Evolutionary conservation across 331 rosid species (phyloP), one percentile per base, ranked within the genome.

Genomic region (Malus hybrid): DNA sequence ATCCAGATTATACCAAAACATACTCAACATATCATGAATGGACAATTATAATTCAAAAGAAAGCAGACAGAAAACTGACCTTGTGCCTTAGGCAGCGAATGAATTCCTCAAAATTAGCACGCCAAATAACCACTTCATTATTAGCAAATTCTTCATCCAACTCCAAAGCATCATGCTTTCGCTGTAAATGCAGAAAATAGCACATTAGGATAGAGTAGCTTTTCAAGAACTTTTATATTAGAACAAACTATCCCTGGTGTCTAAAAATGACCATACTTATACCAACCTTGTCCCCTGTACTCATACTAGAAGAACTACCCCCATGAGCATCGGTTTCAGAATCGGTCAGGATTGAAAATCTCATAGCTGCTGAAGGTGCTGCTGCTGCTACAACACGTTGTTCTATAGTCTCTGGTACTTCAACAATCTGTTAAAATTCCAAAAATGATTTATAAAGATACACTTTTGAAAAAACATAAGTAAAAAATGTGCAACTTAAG

Each of bases 31-130:
- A 42, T 44, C 10, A 20, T 71, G 67, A 76, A 73, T 19, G 44
- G 34, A 70, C 2, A 66, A 72, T 12, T 48, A 63, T 13, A 76
- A 65, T 56, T 42, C 27, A 72, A 67, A 64, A 57, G 77, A 73
- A 82, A 69, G 55, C 20, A 42, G 27, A 57, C 24, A 20, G 67
- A 65, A 76, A 79, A 78, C 81, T 24, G 54, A 94, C 97, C 99
- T 89, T 89, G 82, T 87, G 88, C 87, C 99, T 84, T 76, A 87
- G 86, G 78, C 80, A 69, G 33, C 96, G 87, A 27, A 80, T 62
- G 81, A 94, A 94, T 81, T 92, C 97, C 84, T 89, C 97, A 79
- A 92, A 94, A 87, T 94, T 94, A 71, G 88, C 99, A 81, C 93
- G 97, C 90, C 88, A 92, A 67, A 83, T 87, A 78, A 69, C 75